These are phyloP conservation scores for Gentiana dahurica DNA, from an alignment of 257 asterid genomes.

Conservation along the genomic window DNA sequence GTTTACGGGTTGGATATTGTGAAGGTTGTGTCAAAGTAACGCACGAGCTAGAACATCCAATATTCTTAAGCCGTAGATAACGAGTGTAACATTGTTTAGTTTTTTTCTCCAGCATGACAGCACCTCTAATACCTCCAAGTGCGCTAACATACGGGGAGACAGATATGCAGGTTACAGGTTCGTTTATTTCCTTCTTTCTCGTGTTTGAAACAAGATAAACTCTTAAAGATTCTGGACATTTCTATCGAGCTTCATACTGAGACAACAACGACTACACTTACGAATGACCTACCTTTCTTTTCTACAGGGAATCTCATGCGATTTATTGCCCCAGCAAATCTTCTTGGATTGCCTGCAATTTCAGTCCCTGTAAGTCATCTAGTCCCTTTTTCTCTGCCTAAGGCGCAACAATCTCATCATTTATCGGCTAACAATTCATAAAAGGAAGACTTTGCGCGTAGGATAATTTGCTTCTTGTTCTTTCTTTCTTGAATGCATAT, in stretches of 20 bases:
- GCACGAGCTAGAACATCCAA: too few relatives aligned
- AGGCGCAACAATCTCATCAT: too few relatives aligned
- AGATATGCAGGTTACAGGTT: slow-evolving; percentile 56
- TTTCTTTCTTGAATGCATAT: not conserved
- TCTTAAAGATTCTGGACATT: too few relatives aligned
- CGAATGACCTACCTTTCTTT: slow-evolving; percentile 8
- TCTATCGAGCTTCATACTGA: too few relatives aligned
- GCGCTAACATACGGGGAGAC: slow-evolving; percentile 81
- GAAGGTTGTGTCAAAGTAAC: too few relatives aligned
- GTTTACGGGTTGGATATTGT: too few relatives aligned
- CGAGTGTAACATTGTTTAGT: too few relatives aligned
- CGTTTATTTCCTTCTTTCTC: slow-evolving; percentile 5
- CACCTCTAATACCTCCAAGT: slow-evolving; percentile 81
- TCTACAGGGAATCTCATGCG: slow-evolving; percentile 76
- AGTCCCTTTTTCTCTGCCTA: not conserved
- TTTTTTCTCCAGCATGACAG: slow-evolving; percentile 59
- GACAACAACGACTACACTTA: not conserved
- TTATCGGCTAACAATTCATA: too few relatives aligned
- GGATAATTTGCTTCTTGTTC: not conserved
- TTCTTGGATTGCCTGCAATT: slow-evolving; percentile 92
- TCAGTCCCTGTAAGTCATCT: slow-evolving; percentile 74
- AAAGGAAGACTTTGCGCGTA: too few relatives aligned
- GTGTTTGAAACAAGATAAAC: too few relatives aligned
- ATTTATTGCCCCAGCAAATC: slow-evolving; percentile 64
- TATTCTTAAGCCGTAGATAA: too few relatives aligned